These are phyloP conservation scores for Adansonia grandidieri DNA, from an alignment of 441 rosid species.

Conservation along the genomic window DNA sequence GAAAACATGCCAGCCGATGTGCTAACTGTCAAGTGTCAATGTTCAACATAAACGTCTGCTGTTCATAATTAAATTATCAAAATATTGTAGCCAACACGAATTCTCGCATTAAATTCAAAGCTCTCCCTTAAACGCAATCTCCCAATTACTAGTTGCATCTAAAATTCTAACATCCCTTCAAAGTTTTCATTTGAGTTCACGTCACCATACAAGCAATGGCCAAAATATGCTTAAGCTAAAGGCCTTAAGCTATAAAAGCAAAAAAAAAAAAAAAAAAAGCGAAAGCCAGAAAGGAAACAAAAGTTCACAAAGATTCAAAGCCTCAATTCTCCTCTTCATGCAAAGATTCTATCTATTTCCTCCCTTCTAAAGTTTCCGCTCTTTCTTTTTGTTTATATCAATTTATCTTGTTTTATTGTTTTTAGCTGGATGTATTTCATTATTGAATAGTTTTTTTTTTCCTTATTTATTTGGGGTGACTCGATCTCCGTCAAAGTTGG, in stretches of 20 bases:
- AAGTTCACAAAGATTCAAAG: constrained; percentile 14
- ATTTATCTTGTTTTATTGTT: neutral
- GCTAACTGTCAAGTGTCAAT: too few species aligned
- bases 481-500: constrained; percentile 23
- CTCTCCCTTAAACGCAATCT: too few species aligned
- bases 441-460: neutral
- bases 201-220: constrained; percentile 5
- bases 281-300: too few species aligned
- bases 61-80: too few species aligned
- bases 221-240: neutral
- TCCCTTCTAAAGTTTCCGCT: neutral
- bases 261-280: neutral
- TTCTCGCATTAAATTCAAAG: too few species aligned
- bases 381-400: neutral
- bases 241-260: neutral
- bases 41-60: too few species aligned
- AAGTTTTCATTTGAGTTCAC: too few species aligned
- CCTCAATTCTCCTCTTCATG: constrained; percentile 2
- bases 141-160: too few species aligned
- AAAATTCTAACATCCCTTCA: too few species aligned
- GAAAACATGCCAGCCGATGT: too few species aligned
- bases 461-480: neutral
- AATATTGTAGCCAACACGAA: too few species aligned
- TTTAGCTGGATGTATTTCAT: neutral
- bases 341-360: neutral